These are phyloP conservation scores for Pseudogymnoascus sp. DNA, from an alignment of 2,329 filamentous ascomycete species.

Conservation along the genomic window DNA sequence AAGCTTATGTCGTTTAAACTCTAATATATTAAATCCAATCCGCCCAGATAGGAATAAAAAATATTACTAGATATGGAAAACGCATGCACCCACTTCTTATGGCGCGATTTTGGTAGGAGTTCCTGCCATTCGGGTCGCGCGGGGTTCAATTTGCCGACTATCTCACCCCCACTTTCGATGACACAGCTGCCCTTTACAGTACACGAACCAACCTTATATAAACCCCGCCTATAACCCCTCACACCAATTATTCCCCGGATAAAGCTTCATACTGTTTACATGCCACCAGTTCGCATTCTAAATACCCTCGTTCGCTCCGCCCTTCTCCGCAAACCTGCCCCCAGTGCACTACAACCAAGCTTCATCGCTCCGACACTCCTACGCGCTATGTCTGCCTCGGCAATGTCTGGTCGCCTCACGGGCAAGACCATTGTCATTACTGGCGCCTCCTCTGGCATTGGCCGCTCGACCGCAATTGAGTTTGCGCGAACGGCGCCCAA, in stretches of 20 bases:
- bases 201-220: neutral
- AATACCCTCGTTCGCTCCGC: neutral
- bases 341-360: neutral
- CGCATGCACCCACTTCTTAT: neutral
- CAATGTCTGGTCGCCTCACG: slow-evolving; percentile 73
- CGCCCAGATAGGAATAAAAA: neutral
- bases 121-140: neutral
- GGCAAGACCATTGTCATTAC: slow-evolving; percentile 92
- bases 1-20: neutral
- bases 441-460: slow-evolving; percentile 89
- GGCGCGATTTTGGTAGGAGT: neutral
- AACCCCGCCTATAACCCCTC: neutral
- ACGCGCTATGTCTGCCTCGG: slow-evolving; percentile 53
- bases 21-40: neutral
- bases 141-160: neutral
- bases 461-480: slow-evolving; percentile 74
- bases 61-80: neutral
- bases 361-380: slow-evolving; percentile 3
- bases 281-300: neutral
- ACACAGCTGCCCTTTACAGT: neutral
- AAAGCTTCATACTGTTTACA: neutral
- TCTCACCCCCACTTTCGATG: neutral
- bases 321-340: neutral
- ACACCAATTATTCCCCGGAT: neutral
- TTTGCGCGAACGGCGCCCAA: slow-evolving; percentile 81